phyloP scores from a whole-genome alignment of 192 early-diverging fungal species.

The Chytriomyces confervae region DNA sequence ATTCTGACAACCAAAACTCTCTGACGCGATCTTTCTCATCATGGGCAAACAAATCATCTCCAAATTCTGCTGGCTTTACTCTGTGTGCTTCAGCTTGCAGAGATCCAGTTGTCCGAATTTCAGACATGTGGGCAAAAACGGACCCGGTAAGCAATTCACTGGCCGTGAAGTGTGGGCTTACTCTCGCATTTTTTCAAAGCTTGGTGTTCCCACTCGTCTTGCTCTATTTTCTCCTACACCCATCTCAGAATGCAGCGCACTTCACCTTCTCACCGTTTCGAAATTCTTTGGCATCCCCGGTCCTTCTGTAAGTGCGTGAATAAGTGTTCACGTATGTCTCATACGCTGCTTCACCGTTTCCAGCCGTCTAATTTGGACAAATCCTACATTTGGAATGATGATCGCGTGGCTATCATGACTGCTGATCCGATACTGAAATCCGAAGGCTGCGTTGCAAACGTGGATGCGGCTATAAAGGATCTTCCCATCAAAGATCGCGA shows the following conservation, averaged over 20 bases:
- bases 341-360: not conserved
- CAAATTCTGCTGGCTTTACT: not conserved
- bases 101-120: slow-evolving; percentile 12
- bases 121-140: slow-evolving; percentile 14
- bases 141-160: slow-evolving; percentile 7
- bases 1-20: not conserved
- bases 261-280: slow-evolving; percentile 18
- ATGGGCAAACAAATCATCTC: slow-evolving; percentile 17
- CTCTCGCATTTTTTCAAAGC: not conserved
- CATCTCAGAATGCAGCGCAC: slow-evolving; percentile 26
- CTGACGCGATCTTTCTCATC: not conserved
- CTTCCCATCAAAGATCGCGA: slow-evolving; percentile 17
- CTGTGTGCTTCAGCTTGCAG: slow-evolving; percentile 1
- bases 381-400: slow-evolving; percentile 25
- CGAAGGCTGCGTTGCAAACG: slow-evolving; percentile 4
- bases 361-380: slow-evolving; percentile 18
- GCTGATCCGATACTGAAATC: slow-evolving; percentile 13
- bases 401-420: slow-evolving; percentile 23
- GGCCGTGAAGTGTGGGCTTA: not conserved
- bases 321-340: not conserved
- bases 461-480: not conserved
- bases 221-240: slow-evolving; percentile 6
- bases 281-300: slow-evolving; percentile 29
- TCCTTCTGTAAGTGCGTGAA: slow-evolving; percentile 10
- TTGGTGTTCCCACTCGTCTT: slow-evolving; percentile 11